phyloP scores from a whole-genome alignment of 108 stramenopile species.

The Skeletonema marinoi region DNA sequence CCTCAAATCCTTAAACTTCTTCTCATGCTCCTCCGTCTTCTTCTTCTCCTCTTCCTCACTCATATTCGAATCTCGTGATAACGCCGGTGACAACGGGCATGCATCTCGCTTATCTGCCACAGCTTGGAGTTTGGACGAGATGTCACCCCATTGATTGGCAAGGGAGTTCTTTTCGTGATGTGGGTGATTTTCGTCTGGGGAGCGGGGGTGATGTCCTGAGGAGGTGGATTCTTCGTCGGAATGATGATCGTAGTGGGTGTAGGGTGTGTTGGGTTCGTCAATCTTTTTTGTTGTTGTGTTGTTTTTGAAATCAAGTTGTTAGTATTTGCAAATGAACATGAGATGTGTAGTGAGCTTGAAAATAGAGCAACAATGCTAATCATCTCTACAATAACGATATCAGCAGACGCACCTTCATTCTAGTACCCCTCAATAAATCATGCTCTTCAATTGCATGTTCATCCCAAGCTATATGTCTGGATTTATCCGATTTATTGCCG shows the following conservation, averaged over 20 bases:
- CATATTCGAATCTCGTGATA: slow-evolving; percentile 11
- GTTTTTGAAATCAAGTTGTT: neutral
- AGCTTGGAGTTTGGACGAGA: slow-evolving; percentile 71
- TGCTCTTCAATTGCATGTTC: slow-evolving; percentile 89
- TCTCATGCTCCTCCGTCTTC: slow-evolving; percentile 53
- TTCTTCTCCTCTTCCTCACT: slow-evolving; percentile 51
- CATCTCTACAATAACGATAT: neutral
- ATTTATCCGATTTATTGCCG: neutral
- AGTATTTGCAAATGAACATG: neutral
- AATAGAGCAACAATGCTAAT: neutral
- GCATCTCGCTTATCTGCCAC: slow-evolving; percentile 65
- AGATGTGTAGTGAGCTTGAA: neutral
- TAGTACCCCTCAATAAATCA: slow-evolving; percentile 80
- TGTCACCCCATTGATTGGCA: slow-evolving; percentile 54
- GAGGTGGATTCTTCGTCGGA: slow-evolving; percentile 65
- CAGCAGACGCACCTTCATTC: slow-evolving; percentile 71
- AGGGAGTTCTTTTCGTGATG: slow-evolving; percentile 11
- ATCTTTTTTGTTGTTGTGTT: slow-evolving; percentile 47
- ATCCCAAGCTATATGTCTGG: slow-evolving; percentile 71
- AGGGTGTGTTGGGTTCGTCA: slow-evolving; percentile 90
- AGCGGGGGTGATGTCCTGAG: slow-evolving; percentile 48
- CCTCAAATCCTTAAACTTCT: slow-evolving; percentile 73
- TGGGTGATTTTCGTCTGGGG: slow-evolving; percentile 48
- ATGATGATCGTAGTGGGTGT: slow-evolving; percentile 75
- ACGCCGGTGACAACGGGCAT: slow-evolving; percentile 48